These are phyloP conservation scores for Aeschynomene evenia DNA, from an alignment of 306 rosid species.

Conservation along the genomic window DNA sequence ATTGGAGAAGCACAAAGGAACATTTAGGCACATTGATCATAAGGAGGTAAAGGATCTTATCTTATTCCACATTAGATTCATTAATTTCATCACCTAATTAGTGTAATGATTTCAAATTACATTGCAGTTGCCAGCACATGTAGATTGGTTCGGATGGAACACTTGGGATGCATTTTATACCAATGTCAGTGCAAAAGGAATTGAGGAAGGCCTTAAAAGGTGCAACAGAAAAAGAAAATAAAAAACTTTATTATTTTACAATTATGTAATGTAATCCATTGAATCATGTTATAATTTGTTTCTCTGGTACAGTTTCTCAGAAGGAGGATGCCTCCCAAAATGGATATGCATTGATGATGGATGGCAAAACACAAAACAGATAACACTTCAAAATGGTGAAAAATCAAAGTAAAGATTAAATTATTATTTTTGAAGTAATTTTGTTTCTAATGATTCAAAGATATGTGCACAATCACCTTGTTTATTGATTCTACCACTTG, in stretches of 20 bases:
- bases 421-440: background rate
- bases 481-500: background rate
- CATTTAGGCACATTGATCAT: conserved; percentile 45
- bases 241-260: background rate
- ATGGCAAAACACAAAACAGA: conserved; percentile 44
- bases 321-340: conserved; percentile 51
- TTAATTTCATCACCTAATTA: background rate
- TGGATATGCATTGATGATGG: conserved; percentile 63
- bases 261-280: background rate
- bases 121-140: conserved; percentile 33
- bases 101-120: background rate
- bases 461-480: background rate
- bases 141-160: conserved; percentile 74
- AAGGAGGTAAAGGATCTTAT: conserved; percentile 32
- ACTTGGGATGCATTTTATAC: conserved; percentile 72
- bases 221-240: background rate
- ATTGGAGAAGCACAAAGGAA: conserved; percentile 53
- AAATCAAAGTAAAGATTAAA: conserved; percentile 36
- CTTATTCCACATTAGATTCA: background rate
- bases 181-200: conserved; percentile 48
- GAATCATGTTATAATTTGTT: background rate
- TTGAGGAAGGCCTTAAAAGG: conserved; percentile 57
- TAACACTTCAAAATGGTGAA: conserved; percentile 35
- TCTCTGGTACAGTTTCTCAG: conserved; percentile 34
- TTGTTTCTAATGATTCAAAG: conserved; percentile 3